Evolutionary conservation across 2,329 filamentous ascomycete species (phyloP).

Genomic region (Hymenotorrendiella dingleyae): DNA sequence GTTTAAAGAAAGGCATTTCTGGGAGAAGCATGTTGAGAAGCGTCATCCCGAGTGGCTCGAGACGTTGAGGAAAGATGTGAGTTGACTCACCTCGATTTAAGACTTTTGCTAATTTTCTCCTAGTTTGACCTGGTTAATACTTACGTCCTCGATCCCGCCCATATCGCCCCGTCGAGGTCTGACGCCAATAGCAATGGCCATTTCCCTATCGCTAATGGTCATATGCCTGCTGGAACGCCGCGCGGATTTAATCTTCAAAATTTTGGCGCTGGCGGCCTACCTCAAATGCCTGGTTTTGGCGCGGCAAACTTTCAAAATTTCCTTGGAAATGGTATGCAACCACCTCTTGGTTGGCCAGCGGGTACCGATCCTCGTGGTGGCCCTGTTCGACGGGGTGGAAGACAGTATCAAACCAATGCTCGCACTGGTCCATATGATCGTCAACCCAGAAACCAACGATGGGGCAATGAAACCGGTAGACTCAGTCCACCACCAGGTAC

Average conservation of each 20-base stretch:
- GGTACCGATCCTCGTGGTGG: conserved; percentile 51
- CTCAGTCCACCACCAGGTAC: conserved; percentile 45
- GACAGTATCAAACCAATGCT: conserved; percentile 51
- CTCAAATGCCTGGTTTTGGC: conserved; percentile 53
- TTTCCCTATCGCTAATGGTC: conserved; percentile 75
- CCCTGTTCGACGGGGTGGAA: conserved; percentile 63
- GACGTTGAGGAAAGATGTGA: conserved; percentile 74
- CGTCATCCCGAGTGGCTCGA: conserved; percentile 86
- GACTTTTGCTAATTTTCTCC: conserved; percentile 30
- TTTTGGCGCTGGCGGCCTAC: conserved; percentile 54
- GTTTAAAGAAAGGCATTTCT: conserved; percentile 96
- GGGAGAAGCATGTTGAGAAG: conserved; percentile 97
- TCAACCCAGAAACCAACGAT: conserved; percentile 50
- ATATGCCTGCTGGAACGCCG: conserved; percentile 75
- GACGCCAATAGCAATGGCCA: conserved; percentile 95
- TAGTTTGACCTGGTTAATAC: conserved; percentile 87
- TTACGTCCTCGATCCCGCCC: conserved; percentile 89
- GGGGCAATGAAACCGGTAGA: conserved; percentile 40
- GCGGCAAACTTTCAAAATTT: conserved; percentile 45
- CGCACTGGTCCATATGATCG: conserved; percentile 71
- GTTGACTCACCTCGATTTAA: conserved; percentile 29
- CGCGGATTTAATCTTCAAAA: conserved; percentile 84
- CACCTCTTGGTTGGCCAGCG: conserved; percentile 42
- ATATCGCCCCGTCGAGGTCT: conserved; percentile 87
- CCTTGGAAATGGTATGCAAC: conserved; percentile 42